These are phyloP conservation scores for Russula compacta DNA, from an alignment of 768 basidiomycete species.

Conservation along the genomic window DNA sequence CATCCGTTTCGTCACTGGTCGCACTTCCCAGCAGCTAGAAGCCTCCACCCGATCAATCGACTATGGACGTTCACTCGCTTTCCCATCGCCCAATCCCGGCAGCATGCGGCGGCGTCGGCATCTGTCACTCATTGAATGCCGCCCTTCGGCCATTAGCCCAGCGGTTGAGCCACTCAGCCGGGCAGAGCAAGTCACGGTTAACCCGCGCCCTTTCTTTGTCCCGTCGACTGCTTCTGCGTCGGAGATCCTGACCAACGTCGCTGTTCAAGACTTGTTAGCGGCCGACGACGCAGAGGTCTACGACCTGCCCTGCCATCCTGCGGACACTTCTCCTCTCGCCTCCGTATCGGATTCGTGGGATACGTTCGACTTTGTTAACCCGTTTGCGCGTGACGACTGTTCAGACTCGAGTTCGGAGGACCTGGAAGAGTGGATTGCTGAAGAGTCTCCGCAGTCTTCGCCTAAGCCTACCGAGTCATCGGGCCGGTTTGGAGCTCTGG, in stretches of 20 bases:
- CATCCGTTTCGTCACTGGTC: neutral
- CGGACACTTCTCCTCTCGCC: neutral
- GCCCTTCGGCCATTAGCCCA: neutral
- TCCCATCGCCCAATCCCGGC: neutral
- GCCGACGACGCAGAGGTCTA: neutral
- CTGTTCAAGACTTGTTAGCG: conserved; percentile 7
- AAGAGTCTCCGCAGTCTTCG: neutral
- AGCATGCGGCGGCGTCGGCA: neutral
- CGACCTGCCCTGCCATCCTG: neutral
- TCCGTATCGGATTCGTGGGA: neutral
- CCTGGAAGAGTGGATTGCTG: neutral
- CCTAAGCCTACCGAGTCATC: neutral
- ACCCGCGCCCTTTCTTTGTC: conserved; percentile 6
- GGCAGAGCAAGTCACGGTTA: neutral
- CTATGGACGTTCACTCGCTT: neutral
- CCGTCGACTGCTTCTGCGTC: conserved; percentile 10
- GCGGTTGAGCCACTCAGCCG: neutral
- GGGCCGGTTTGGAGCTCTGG: neutral
- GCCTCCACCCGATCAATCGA: neutral
- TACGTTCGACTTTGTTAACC: neutral
- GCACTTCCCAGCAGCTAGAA: neutral
- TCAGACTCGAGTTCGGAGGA: neutral
- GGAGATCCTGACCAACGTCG: conserved; percentile 8
- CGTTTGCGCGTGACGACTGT: neutral
- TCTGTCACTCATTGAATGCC: neutral